phyloP scores from a whole-genome alignment of 1,284 basidiomycete species.

The Leccinum griseonigrum region DNA sequence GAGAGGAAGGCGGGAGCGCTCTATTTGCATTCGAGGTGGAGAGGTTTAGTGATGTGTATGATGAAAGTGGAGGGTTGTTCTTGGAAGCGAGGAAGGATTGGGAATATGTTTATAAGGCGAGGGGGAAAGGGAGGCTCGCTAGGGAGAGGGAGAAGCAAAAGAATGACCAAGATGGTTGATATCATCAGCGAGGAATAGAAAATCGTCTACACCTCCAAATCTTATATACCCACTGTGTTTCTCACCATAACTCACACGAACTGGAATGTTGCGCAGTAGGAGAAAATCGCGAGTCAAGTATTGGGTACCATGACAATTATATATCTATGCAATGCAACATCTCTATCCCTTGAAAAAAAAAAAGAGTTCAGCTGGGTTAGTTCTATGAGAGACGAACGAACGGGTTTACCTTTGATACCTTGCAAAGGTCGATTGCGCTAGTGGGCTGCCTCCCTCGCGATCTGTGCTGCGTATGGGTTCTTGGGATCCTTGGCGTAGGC shows the following conservation, averaged over 20 bases:
- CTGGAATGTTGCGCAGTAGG: background rate
- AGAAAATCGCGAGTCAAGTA: conserved; percentile 1
- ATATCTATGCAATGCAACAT: conserved; percentile 20
- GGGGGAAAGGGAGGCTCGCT: conserved; percentile 30
- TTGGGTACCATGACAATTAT: conserved; percentile 8
- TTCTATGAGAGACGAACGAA: background rate
- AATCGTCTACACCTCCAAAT: background rate
- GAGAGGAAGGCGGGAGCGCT: conserved; percentile 12
- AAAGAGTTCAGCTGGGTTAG: background rate
- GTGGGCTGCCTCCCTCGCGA: conserved; percentile 47
- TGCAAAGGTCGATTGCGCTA: conserved; percentile 14
- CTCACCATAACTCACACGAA: background rate
- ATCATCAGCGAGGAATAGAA: background rate
- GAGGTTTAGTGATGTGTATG: conserved; percentile 51
- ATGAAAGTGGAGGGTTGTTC: conserved; percentile 46
- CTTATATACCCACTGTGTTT: background rate
- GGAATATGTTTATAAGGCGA: conserved; percentile 51
- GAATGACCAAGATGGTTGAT: background rate
- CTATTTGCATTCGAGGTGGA: conserved; percentile 48
- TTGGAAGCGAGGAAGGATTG: conserved; percentile 53
- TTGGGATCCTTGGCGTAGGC: conserved; percentile 68
- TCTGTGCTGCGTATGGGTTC: conserved; percentile 76
- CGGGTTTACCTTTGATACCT: conserved; percentile 10
- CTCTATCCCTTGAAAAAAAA: conserved; percentile 12
- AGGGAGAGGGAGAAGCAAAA: conserved; percentile 20